Base-by-base conservation (phyloP, 2,329 filamentous ascomycete genomes). In the Cladosporium phlei region DNA sequence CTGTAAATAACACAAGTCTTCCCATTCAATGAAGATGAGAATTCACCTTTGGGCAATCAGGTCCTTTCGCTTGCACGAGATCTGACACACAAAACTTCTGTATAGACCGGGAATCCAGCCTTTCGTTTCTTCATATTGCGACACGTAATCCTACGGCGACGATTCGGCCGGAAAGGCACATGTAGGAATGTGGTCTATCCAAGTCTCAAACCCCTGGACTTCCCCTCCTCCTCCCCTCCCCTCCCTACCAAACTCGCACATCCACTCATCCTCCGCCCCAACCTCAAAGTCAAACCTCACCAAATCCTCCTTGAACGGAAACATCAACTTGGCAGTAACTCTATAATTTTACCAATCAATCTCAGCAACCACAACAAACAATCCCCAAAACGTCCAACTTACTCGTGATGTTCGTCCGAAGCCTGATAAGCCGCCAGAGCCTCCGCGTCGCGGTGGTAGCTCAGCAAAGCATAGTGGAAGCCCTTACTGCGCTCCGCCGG, bases 271-370 rank as follows among this genome's bases (percentile, higher is more conserved):
- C 33, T 66, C 66, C 8, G 58, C 49, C 3, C 69, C 67, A 17
- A 76, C 70, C 45, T 79, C 75, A 51, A 79, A 78, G 52, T 79
- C 76, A 54, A 78, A 79, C 14, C 76, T 64, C 12, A 68, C 66
- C 1, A 79, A 59, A 47, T 78, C 74, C 40, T 79, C 75, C 14
- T 71, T 73, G 53, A 68, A 79, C 0, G 76, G 76, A 60, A 71
- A 76, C 6, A 79, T 60, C 40, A 72, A 74, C 3, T 66, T 69
- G 22, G 66, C 70, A 0, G 75, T 78, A 0, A 78, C 73, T 40
- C 76, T 79, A 30, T 2, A 3, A 12, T 30, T n/a, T n/a, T n/a
- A n/a, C n/a, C n/a, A n/a, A 7, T 14, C 10, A 74, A 14, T 38
- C n/a, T n/a, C 35, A 38, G 24, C 5, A 38, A 28, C 4, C 11